phyloP scores from a whole-genome alignment of 805 yeast species.

The Candida pini region DNA sequence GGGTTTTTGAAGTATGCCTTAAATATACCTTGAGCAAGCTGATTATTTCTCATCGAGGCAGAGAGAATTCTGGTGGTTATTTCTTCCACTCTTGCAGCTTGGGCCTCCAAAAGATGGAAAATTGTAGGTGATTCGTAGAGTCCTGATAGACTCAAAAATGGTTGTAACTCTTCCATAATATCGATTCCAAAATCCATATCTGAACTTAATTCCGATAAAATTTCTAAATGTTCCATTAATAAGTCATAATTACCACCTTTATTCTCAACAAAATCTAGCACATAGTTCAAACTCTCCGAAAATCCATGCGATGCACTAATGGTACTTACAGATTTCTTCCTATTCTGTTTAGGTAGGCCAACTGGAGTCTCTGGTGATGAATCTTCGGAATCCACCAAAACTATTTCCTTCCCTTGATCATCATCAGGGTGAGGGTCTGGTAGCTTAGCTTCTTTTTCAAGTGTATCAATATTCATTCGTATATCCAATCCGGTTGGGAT shows the following conservation, averaged over 20 bases:
- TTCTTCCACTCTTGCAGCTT: conserved; percentile 36
- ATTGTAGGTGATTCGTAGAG: conserved; percentile 12
- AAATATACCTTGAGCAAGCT: conserved; percentile 28
- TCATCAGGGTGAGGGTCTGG: conserved; percentile 27
- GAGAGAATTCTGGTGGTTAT: conserved; percentile 55
- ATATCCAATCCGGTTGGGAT: conserved; percentile 80
- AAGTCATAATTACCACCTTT: conserved; percentile 4
- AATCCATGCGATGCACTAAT: conserved; percentile 2
- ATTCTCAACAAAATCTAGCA: conserved; percentile 5
- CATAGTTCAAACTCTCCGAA: conserved; percentile 4
- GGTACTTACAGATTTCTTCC: conserved; percentile 1
- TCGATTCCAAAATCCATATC: conserved; percentile 57
- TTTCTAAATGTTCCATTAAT: conserved; percentile 29
- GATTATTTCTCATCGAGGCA: conserved; percentile 69
- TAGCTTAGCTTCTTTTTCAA: conserved; percentile 62
- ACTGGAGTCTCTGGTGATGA: not conserved
- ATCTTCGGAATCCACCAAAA: not conserved
- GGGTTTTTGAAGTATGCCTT: conserved; percentile 13
- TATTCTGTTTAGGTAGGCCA: conserved; percentile 1
- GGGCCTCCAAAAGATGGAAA: conserved; percentile 5
- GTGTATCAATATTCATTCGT: conserved; percentile 67
- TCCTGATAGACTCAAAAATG: conserved; percentile 28
- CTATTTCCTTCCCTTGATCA: conserved; percentile 2
- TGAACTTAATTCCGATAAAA: conserved; percentile 57
- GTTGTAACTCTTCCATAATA: conserved; percentile 32